Evolutionary conservation across 2,329 filamentous ascomycete species (phyloP).

Genomic region (Apiospora marii): DNA sequence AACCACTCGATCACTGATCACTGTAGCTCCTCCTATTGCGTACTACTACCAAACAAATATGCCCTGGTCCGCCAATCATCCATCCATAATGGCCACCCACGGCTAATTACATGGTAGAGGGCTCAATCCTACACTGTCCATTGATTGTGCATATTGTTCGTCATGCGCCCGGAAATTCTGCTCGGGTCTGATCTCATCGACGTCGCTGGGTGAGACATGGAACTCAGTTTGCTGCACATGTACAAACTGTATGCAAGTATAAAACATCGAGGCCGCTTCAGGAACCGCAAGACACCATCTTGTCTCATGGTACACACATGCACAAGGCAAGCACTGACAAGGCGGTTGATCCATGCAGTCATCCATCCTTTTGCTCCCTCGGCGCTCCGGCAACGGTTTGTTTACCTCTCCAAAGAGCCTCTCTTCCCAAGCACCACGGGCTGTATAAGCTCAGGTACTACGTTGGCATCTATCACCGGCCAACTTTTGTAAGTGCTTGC

Average conservation of each 20-base stretch:
- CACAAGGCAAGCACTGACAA: not conserved
- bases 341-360: not conserved
- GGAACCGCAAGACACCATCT: slow-evolving; percentile 1
- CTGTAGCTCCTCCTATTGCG: slow-evolving; percentile 18
- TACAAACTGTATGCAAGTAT: not conserved
- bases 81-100: not conserved
- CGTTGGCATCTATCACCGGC: not conserved
- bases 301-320: not conserved
- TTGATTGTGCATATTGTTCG: slow-evolving; percentile 12
- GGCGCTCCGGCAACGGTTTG: slow-evolving; percentile 19
- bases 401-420: not conserved
- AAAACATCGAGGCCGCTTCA: not conserved
- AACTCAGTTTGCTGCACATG: slow-evolving; percentile 2
- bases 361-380: not conserved
- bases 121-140: slow-evolving; percentile 9
- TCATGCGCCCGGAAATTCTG: slow-evolving; percentile 18
- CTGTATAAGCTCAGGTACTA: not conserved
- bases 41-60: not conserved
- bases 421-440: too few relatives aligned
- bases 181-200: slow-evolving; percentile 9
- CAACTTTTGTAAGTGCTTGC: not conserved
- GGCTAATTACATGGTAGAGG: slow-evolving; percentile 20
- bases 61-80: slow-evolving; percentile 11
- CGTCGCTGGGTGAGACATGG: slow-evolving; percentile 1
- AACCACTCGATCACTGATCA: slow-evolving; percentile 7